Conservation (phyloP, 305 asterid species). For the Ajuga reptans region DNA sequence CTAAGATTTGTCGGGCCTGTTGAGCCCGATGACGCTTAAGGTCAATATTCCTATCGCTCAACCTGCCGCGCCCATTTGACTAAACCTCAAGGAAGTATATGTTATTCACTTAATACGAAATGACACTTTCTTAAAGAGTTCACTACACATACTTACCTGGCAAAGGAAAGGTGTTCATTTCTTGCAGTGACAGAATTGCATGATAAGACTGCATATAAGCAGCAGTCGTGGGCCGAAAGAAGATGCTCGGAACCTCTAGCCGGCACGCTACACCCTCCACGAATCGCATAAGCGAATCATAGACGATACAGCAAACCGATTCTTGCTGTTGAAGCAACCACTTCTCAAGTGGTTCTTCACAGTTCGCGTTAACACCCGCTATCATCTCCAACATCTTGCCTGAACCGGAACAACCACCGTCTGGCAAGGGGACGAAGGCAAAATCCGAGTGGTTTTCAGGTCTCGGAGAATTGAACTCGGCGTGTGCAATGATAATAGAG, state of each 20-base stretch:
- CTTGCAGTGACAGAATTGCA: slow-evolving; percentile 18
- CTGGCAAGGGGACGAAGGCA: slow-evolving; percentile 25
- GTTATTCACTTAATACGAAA: too few relatives aligned
- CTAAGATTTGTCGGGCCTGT: too few relatives aligned
- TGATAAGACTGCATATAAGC: slow-evolving; percentile 14
- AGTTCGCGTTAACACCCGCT: slow-evolving; percentile 21
- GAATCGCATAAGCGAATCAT: slow-evolving; percentile 37
- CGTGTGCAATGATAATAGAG: slow-evolving; percentile 34
- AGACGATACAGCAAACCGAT: slow-evolving; percentile 28
- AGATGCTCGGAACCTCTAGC: slow-evolving; percentile 26
- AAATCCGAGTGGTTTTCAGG: slow-evolving; percentile 32
- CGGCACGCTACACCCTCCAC: slow-evolving; percentile 25
- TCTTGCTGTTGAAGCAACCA: slow-evolving; percentile 8
- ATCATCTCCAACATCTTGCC: slow-evolving; percentile 4
- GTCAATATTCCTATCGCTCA: too few relatives aligned
- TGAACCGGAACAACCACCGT: neutral
- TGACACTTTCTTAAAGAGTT: too few relatives aligned
- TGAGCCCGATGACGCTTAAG: too few relatives aligned
- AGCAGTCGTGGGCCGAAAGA: slow-evolving; percentile 25
- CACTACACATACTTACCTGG: slow-evolving; percentile 32
- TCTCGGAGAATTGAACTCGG: slow-evolving; percentile 33
- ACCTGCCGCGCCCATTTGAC: too few relatives aligned
- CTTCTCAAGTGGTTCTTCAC: slow-evolving; percentile 21
- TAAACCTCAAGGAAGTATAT: too few relatives aligned
- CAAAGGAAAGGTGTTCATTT: slow-evolving; percentile 19